A percentile compares a stretch with the other conserved stretches of the same genome.
These are phyloP conservation scores for Lasiosphaeriaceae sp. DNA, from an alignment of 495 filamentous ascomycete genomes.

Conservation along the genomic window DNA sequence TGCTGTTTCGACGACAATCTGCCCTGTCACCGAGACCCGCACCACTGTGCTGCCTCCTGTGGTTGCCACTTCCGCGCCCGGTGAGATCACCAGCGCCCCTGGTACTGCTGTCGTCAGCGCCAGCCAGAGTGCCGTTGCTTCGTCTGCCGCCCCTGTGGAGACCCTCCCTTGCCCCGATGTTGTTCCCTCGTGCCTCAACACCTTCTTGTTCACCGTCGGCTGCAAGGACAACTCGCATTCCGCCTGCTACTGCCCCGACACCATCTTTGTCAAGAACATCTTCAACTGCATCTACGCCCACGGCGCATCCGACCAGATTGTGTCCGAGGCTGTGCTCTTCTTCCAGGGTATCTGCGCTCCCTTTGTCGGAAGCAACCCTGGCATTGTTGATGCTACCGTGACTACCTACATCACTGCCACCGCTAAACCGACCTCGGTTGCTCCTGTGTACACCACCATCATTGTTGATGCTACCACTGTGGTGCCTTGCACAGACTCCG, in stretches of 20 bases:
- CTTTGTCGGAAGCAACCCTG: conserved; percentile 73
- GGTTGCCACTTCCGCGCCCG: conserved; percentile 7
- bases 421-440: conserved; percentile 40
- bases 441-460: conserved; percentile 58
- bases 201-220: conserved; percentile 71
- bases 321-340: conserved; percentile 71
- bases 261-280: conserved; percentile 72
- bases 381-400: conserved; percentile 60
- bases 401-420: conserved; percentile 56
- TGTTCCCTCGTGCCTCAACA: conserved; percentile 89
- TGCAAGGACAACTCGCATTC: conserved; percentile 83
- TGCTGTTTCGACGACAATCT: conserved; percentile 60
- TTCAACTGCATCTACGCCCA: conserved; percentile 77
- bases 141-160: conserved; percentile 40
- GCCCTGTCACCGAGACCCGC: conserved; percentile 43
- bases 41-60: conserved; percentile 14
- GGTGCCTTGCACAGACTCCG: conserved; percentile 49
- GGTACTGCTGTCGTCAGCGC: conserved; percentile 9
- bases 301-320: conserved; percentile 60
- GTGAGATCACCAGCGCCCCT: conserved; percentile 1
- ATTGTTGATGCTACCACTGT: conserved; percentile 49
- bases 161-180: conserved; percentile 62
- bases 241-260: conserved; percentile 81
- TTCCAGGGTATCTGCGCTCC: conserved; percentile 88
- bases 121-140: conserved; percentile 24